These are phyloP conservation scores for Epichloe typhina DNA, from an alignment of 2,329 filamentous ascomycete genomes.

Conservation along the genomic window DNA sequence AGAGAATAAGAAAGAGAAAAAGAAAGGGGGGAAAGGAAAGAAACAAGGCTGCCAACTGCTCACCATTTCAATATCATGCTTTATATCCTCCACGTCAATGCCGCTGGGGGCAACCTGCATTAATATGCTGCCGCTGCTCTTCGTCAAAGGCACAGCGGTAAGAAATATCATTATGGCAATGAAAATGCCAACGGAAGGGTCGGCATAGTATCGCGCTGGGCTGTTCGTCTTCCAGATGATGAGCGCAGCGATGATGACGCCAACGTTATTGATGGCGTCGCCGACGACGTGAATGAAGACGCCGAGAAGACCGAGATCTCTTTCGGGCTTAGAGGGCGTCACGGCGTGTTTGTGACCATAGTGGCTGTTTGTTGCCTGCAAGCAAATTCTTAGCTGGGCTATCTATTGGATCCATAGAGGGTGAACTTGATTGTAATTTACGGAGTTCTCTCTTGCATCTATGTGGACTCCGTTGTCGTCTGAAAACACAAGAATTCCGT, in stretches of 20 bases:
- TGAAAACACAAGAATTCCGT: background rate
- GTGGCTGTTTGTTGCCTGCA: constrained; percentile 18
- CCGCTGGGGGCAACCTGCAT: constrained; percentile 52
- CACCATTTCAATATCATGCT: constrained; percentile 55
- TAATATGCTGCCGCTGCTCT: constrained; percentile 49
- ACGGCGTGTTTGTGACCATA: constrained; percentile 35
- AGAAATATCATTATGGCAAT: constrained; percentile 62
- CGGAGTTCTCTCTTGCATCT: background rate
- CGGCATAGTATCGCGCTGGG: constrained; percentile 52
- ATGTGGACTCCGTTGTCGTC: background rate
- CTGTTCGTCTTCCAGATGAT: constrained; percentile 54
- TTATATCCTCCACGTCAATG: constrained; percentile 48
- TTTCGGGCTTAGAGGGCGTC: constrained; percentile 22
- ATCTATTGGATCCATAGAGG: background rate
- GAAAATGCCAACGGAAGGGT: constrained; percentile 54
- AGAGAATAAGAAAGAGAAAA: no score
- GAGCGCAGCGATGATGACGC: constrained; percentile 56
- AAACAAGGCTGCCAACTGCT: background rate
- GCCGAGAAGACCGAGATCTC: constrained; percentile 58
- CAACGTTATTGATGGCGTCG: constrained; percentile 64
- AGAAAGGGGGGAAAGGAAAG: no score
- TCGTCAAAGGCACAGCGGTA: constrained; percentile 49
- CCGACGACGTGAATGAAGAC: constrained; percentile 59
- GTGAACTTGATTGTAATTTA: background rate
- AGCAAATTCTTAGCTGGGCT: background rate